Evolutionary conservation across 2,329 filamentous ascomycete species (phyloP), one percentile per base, ranked within the genome.

Genomic region (Bisporella sp.): DNA sequence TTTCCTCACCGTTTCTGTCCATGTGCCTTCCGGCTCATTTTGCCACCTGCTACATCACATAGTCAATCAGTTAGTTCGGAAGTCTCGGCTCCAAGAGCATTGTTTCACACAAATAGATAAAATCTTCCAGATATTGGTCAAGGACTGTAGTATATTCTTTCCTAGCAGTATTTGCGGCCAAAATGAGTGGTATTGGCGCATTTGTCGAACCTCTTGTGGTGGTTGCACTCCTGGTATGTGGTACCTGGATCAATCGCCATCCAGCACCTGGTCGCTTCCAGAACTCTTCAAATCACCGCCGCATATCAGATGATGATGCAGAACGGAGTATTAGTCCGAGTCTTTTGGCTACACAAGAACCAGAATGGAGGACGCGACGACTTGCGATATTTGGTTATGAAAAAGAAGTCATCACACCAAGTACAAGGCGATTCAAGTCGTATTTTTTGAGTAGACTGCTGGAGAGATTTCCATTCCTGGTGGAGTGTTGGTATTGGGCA

Each of bases 401-500:
- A 37, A 37, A 37, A 37, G 33, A 37, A 37, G 33, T n/a, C 33
- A n/a, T n/a, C 7, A 37, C 33, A 37, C 33, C 33, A 83, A 86
- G 63, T 85, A 82, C 1, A 69, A n/a, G 70, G 39, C 69, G 78
- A 5, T 85, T 83, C 60, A 73, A 76, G 55, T 73, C 78, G 54
- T 76, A 78, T 44, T 67, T 84, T 9, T 69, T 86, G 46, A 85
- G 81, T 62, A 74, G 84, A 4, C 58, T 89, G 35, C 73, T 89
- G 11, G 73, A 73, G 51, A 83, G 79, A 61, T 80, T 87, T 57
- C 85, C 86, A 0, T 89, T 89, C 62, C 66, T 89, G 31, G 81
- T 82, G 1, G 86, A 89, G 66, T 83, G 79, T 40, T 89, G 84
- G 84, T 89, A 89, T 60, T 89, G 85, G 85, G 79, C 81, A 3